Percentiles rank a stretch among this genome's conserved stretches.
phyloP scores from a whole-genome alignment of 495 filamentous ascomycete species.

The Pseudevernia furfuracea region DNA sequence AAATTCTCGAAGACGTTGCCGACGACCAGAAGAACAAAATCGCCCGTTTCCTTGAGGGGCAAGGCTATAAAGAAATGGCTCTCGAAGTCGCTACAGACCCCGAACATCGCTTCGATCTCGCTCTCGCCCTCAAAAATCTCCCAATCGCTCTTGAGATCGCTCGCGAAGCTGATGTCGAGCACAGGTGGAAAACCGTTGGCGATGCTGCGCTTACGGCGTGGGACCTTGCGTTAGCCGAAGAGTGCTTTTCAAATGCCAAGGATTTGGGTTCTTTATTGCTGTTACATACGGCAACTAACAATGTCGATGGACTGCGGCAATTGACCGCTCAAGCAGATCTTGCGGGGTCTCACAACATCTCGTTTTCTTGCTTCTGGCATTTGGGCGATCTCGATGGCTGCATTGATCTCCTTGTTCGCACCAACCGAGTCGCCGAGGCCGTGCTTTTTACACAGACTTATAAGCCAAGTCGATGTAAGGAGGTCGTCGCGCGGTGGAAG shows the following conservation, averaged over 20 bases:
- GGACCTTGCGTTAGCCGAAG: slow-evolving; percentile 80
- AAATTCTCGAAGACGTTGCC: slow-evolving; percentile 74
- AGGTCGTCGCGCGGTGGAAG: slow-evolving; percentile 73
- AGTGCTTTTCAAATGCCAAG: slow-evolving; percentile 85
- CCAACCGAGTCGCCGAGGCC: slow-evolving; percentile 72
- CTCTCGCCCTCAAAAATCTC: slow-evolving; percentile 73
- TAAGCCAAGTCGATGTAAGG: slow-evolving; percentile 66
- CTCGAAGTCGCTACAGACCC: slow-evolving; percentile 93
- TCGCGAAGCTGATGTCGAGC: slow-evolving; percentile 73
- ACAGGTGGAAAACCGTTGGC: slow-evolving; percentile 95
- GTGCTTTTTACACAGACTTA: slow-evolving; percentile 92
- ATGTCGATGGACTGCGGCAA: slow-evolving; percentile 61
- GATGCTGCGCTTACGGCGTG: slow-evolving; percentile 81
- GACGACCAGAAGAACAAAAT: slow-evolving; percentile 94
- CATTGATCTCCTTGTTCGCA: slow-evolving; percentile 69
- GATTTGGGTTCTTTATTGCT: slow-evolving; percentile 85
- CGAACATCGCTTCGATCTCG: slow-evolving; percentile 94
- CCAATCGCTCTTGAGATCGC: slow-evolving; percentile 81
- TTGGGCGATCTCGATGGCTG: slow-evolving; percentile 75
- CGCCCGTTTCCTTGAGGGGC: slow-evolving; percentile 93
- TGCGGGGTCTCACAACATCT: slow-evolving; percentile 78
- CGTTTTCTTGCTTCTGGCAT: slow-evolving; percentile 86
- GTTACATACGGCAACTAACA: slow-evolving; percentile 72
- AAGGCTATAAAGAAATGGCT: slow-evolving; percentile 91
- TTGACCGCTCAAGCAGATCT: slow-evolving; percentile 67